Evolutionary conservation across 2,329 filamentous ascomycete species (phyloP).

Genomic region (Sphaerulina populicola): DNA sequence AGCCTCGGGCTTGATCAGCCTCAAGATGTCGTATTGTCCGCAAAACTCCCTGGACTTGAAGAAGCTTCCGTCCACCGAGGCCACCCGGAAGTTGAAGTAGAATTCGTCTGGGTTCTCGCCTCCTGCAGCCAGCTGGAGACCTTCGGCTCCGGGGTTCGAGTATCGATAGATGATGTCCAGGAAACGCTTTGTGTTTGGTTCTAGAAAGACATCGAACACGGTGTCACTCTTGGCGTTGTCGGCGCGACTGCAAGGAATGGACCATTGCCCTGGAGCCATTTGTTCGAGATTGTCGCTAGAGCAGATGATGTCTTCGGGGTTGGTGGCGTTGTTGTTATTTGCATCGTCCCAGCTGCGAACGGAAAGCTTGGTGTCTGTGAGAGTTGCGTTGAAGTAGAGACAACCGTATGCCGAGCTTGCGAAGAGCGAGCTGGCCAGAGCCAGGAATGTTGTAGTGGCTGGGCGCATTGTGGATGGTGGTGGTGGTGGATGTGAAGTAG

Average conservation of each 20-base stretch:
- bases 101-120: constrained; percentile 13
- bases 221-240: constrained; percentile 14
- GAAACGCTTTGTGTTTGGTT: constrained; percentile 15
- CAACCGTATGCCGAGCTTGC: constrained; percentile 6
- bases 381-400: constrained; percentile 19
- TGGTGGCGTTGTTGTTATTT: constrained; percentile 16
- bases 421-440: constrained; percentile 11
- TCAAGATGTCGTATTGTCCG: constrained; percentile 15
- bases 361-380: constrained; percentile 13
- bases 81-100: constrained; percentile 18
- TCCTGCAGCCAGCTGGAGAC: constrained; percentile 7
- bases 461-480: constrained; percentile 1
- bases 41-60: constrained; percentile 19
- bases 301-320: constrained; percentile 18
- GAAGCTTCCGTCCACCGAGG: constrained; percentile 14
- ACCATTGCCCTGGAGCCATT: constrained; percentile 9
- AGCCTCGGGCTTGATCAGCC: constrained; percentile 14
- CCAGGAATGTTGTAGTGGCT: constrained; percentile 3
- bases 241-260: constrained; percentile 10
- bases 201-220: constrained; percentile 17
- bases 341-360: constrained; percentile 18
- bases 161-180: constrained; percentile 19
- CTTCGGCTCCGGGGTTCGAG: constrained; percentile 12
- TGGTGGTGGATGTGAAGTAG: not conserved
- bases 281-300: constrained; percentile 7